A percentile compares a stretch with the other conserved stretches of the same genome.
These are phyloP conservation scores for Corynascus novoguineensis DNA, from an alignment of 495 filamentous ascomycete species.

Conservation along the genomic window DNA sequence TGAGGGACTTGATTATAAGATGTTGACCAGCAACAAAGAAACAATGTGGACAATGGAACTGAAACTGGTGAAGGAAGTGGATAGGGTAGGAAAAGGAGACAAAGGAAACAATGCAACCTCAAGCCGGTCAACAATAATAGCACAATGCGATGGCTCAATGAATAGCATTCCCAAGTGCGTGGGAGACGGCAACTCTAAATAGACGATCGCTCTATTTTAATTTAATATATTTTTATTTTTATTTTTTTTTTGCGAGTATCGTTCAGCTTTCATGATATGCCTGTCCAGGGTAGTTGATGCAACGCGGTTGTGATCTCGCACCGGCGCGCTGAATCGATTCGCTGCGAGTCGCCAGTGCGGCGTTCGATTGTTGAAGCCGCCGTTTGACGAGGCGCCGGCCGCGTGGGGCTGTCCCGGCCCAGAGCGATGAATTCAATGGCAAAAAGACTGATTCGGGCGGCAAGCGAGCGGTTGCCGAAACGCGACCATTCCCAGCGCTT, in stretches of 20 bases:
- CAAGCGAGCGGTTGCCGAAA: neutral
- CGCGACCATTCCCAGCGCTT: conserved; percentile 2
- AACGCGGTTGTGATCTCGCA: neutral
- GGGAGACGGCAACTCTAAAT: neutral
- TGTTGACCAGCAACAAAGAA: conserved; percentile 23
- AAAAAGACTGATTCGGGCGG: neutral
- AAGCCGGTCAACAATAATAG: neutral
- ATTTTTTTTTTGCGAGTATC: too few species aligned
- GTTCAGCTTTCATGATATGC: too few species aligned
- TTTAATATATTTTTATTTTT: too few species aligned
- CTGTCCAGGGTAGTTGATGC: too few species aligned
- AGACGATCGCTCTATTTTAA: neutral
- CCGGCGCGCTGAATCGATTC: neutral
- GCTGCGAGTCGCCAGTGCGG: neutral
- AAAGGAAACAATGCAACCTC: conserved; percentile 3
- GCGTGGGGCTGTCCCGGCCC: neutral
- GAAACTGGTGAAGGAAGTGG: neutral
- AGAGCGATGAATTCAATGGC: neutral
- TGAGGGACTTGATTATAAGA: neutral
- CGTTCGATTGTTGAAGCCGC: neutral
- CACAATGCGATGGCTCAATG: neutral
- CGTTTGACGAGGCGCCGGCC: conserved; percentile 11
- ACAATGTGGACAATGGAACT: conserved; percentile 7
- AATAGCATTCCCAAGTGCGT: neutral
- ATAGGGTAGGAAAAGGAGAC: neutral